Base-by-base conservation (phyloP, 129 eudicot genomes). In the Daucus carota region DNA sequence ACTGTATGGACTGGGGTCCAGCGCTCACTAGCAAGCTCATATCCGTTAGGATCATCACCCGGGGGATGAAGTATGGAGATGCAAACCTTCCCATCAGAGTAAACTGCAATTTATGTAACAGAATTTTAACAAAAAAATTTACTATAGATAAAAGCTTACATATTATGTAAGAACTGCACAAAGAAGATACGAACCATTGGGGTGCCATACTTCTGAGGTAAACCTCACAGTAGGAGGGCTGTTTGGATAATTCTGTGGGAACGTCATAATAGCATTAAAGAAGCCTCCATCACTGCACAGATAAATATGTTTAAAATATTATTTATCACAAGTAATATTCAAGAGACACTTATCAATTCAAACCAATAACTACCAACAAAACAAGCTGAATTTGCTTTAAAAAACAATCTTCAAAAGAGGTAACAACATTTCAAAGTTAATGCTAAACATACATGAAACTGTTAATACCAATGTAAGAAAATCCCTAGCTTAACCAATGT, bases 1-100 rank as follows among this genome's bases (percentile, higher is more conserved):
- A 94, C 99, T 86, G 99, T 94, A 84, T 94, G 99, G 75, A 94
- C 97, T 15, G 99, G 99, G n/a, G 88, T 83, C 99, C 99, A 94
- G 41, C 99, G 93, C 76, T 94, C 99, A 73, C 96, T 94, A 73
- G 99, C 96, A 80, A 91, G 92, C 84, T 94, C 99, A 84, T 94
- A 94, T 65, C 99, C 99, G 69, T 89, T 91, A 40, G 99, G 99
- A 78, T 94, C 99, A 76, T 94, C 99, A 72, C 99, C 99, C 32
- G 99, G 99, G 11, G 99, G 97, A 66, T 94, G 99, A 79, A 94
- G 99, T 80, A 91, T 94, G 67, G 99, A 94, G 50, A 94, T 91
- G 82, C 99, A 94, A 59, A 94, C 99, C 87, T 92, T 90, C 5
- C 99, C 99, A 76, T 94, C 99, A 73, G 92, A 20, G 50, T 94